phyloP scores from a whole-genome alignment of 768 basidiomycete genomes.

The Hypholoma sublateritium region DNA sequence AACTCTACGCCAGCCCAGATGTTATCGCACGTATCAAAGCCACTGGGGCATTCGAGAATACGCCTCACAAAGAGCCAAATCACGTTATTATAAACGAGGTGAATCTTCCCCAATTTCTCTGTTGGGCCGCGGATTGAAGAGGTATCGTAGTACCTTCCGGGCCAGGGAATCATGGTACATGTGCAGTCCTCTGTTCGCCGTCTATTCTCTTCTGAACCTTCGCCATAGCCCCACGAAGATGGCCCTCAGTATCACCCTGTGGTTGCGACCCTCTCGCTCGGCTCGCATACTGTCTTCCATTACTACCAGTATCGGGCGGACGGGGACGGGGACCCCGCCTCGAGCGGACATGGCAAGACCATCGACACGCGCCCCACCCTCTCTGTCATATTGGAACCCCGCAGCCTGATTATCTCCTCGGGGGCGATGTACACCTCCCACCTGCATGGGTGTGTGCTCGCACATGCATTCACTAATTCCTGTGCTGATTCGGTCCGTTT shows the following conservation, averaged over 20 bases:
- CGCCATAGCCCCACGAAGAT: conserved; percentile 83
- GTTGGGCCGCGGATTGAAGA: conserved; percentile 3
- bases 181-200: not conserved
- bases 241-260: conserved; percentile 86
- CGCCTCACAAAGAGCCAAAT: conserved; percentile 73
- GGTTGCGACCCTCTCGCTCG: conserved; percentile 88
- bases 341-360: conserved; percentile 40
- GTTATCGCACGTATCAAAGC: conserved; percentile 66
- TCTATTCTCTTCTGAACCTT: conserved; percentile 6
- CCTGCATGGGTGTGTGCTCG: conserved; percentile 63
- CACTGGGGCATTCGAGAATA: conserved; percentile 61
- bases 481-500: not conserved
- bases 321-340: conserved; percentile 20
- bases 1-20: conserved; percentile 58
- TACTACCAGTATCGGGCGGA: conserved; percentile 65
- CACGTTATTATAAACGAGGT: conserved; percentile 91
- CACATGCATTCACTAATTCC: not conserved
- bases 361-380: conserved; percentile 66
- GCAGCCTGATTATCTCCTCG: conserved; percentile 80
- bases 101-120: conserved; percentile 10
- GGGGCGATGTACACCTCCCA: conserved; percentile 66
- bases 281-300: conserved; percentile 80
- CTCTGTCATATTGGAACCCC: conserved; percentile 79
- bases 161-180: conserved; percentile 88
- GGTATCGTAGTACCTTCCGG: conserved; percentile 66